These are phyloP conservation scores for barrel medic (Medicago truncatula) DNA, from an alignment of 306 rosid genomes.

Conservation along the genomic window MtrunA17r5.0-ANR NC_053048.1:46456001-46456500, in stretches of 20 bases:
- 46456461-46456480: background rate
- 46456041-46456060: background rate
- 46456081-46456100: too few relatives aligned
- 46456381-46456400: background rate
- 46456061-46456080: background rate
- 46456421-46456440: background rate
- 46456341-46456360: background rate
- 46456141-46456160: background rate
- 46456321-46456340: background rate
- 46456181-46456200: constrained; percentile 4
- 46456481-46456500: background rate
- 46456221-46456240: constrained; percentile 7
- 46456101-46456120: too few relatives aligned
- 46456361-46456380: constrained; percentile 13
- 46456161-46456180: background rate
- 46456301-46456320: constrained; percentile 20
- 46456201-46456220: constrained; percentile 14
- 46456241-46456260: constrained; percentile 6
- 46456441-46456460: constrained; percentile 34
- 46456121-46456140: too few relatives aligned
- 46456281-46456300: background rate
- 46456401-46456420: constrained; percentile 10
- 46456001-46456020: background rate
- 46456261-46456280: background rate
- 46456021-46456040: background rate